phyloP scores from a whole-genome alignment of 768 basidiomycete species.

The Tylopilus intermedius region DNA sequence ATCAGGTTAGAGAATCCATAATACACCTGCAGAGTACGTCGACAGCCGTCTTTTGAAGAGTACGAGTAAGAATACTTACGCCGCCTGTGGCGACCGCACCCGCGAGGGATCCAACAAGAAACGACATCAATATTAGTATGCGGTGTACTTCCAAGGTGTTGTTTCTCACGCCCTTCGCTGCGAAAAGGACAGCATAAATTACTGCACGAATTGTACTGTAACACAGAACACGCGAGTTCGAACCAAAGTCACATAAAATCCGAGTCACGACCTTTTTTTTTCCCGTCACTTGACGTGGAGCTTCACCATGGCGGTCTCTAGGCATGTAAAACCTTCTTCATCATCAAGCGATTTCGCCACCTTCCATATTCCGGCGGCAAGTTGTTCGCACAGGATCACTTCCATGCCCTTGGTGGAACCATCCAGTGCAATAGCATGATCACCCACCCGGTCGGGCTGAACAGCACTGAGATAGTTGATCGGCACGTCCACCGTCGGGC shows the following conservation, averaged over 20 bases:
- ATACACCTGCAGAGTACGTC: slow-evolving; percentile 43
- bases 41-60: neutral
- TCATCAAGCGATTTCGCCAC: slow-evolving; percentile 19
- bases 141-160: neutral
- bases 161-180: slow-evolving; percentile 8
- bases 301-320: slow-evolving; percentile 25
- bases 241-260: neutral
- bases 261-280: neutral
- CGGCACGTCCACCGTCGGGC: slow-evolving; percentile 35
- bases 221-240: slow-evolving; percentile 4
- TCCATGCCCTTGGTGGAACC: slow-evolving; percentile 40
- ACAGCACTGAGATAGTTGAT: slow-evolving; percentile 40
- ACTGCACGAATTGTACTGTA: slow-evolving; percentile 6
- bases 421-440: slow-evolving; percentile 48
- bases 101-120: slow-evolving; percentile 61
- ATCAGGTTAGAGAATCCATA: slow-evolving; percentile 69
- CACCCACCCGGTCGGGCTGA: slow-evolving; percentile 34
- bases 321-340: neutral
- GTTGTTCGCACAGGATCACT: slow-evolving; percentile 41
- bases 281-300: slow-evolving; percentile 18
- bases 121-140: slow-evolving; percentile 53
- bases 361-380: slow-evolving; percentile 27
- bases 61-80: slow-evolving; percentile 31
- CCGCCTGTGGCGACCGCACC: slow-evolving; percentile 66
- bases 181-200: slow-evolving; percentile 1